phyloP scores from a whole-genome alignment of 1,284 basidiomycete genomes.

The Heterobasidion occidentale region DNA sequence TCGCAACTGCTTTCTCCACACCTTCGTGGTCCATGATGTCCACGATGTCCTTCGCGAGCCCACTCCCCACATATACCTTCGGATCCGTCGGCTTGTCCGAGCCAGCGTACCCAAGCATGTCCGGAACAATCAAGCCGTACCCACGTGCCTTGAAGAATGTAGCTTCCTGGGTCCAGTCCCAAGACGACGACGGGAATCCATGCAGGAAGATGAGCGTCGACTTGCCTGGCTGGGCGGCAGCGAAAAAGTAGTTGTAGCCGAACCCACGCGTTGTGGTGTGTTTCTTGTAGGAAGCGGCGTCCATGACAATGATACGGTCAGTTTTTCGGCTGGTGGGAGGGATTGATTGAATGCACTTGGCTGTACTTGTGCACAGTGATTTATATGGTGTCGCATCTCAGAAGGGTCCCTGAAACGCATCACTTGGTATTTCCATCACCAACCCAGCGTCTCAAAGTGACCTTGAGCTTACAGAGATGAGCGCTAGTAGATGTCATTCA shows the following conservation, averaged over 20 bases:
- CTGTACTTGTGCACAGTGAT: too few species aligned
- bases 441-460: too few species aligned
- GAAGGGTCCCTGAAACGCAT: too few species aligned
- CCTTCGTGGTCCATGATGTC: constrained; percentile 36
- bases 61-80: constrained; percentile 30
- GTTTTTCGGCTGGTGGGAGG: not conserved
- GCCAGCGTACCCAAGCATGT: constrained; percentile 46
- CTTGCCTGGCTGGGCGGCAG: constrained; percentile 19
- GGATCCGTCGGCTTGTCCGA: constrained; percentile 40
- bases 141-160: constrained; percentile 33
- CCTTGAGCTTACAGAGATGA: too few species aligned
- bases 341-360: too few species aligned
- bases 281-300: constrained; percentile 23
- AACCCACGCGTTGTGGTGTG: constrained; percentile 25
- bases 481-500: too few species aligned
- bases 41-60: constrained; percentile 34
- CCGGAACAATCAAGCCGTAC: constrained; percentile 44
- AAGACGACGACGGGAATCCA: constrained; percentile 39
- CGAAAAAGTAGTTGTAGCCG: constrained; percentile 28
- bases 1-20: constrained; percentile 26
- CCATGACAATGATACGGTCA: constrained; percentile 12
- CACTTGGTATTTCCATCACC: too few species aligned
- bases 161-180: constrained; percentile 39
- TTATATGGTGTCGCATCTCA: too few species aligned
- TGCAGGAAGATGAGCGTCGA: constrained; percentile 38